Base-by-base conservation (phyloP, 2,329 filamentous ascomycete species). In the Neophaeococcomyces mojaviensis region DNA sequence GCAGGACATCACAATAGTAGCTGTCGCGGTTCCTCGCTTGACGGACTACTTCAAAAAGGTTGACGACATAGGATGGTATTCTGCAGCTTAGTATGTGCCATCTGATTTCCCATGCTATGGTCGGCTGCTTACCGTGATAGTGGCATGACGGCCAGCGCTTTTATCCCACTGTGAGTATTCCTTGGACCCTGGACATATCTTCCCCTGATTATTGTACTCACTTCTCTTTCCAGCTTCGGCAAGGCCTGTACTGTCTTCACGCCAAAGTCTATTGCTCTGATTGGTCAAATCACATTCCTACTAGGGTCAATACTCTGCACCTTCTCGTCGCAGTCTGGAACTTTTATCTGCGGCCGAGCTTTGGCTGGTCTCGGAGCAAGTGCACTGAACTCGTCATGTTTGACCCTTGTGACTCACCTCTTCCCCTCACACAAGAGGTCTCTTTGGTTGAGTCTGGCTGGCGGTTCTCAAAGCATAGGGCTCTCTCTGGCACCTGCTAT, bases 241-340 rank as follows among this genome's bases (percentile, higher is more conserved):
- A 43, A 62, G 51, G 24, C 60, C 12, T 67, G 63, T 45, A 58
- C 49, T n/a, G 46, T 59, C n/a, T 66, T 61, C 54, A 52, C 56
- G 1, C 52, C 59, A 19, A 65, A 64, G 39, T 7, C 18, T 0
- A 28, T 61, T 12, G 59, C 59, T 33, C 22, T 62, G 12, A 12
- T 54, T 1, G 49, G 42, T n/a, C 53, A 54, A 30, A 43, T 39
- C 1, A 50, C 56, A 4, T 62, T 58, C 28, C 9, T 49, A n/a
- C 8, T 59, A 2, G 59, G 58, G 6, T 34, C 37, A 3, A 8
- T 52, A 7, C 37, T 62, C 18, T 60, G 53, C 42, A 54, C 49
- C 8, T 47, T 48, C 0, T 51, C 58, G 9, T 18, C 44, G 24
- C 44, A n/a, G 12, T 52, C 57, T 1, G 51, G 48, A 0, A 44